Evolutionary conservation across 2,329 filamentous ascomycete species (phyloP).

Genomic region (Grosmannia serpens): DNA sequence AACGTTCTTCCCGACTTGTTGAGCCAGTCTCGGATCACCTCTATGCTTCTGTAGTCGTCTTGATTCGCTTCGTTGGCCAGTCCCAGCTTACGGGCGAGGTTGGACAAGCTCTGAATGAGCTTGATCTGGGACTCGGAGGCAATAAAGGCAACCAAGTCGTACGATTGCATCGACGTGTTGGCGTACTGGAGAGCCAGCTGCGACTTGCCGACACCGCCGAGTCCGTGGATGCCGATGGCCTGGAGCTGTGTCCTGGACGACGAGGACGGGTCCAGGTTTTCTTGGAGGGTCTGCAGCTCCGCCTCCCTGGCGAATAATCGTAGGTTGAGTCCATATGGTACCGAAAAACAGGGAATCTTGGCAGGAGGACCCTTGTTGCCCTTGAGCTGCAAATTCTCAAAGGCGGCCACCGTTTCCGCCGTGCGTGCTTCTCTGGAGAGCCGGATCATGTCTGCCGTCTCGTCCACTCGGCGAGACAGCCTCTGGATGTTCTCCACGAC

Average conservation of each 20-base stretch:
- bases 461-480: background rate
- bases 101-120: background rate
- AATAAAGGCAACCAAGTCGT: background rate
- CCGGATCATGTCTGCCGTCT: background rate
- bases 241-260: background rate
- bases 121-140: background rate
- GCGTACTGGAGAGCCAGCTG: background rate
- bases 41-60: background rate
- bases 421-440: background rate
- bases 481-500: background rate
- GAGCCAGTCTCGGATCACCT: background rate
- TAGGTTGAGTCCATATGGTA: background rate
- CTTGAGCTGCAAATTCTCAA: background rate
- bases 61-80: background rate
- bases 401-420: background rate
- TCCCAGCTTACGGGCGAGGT: background rate
- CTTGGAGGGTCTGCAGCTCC: background rate
- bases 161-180: background rate
- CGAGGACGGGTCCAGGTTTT: background rate
- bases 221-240: background rate
- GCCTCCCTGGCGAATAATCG: background rate
- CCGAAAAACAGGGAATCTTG: background rate
- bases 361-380: background rate
- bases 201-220: background rate
- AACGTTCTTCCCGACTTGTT: background rate